Evolutionary conservation across 352 stramenopile species (phyloP).

Genomic region (Aphanomyces invadans): DNA sequence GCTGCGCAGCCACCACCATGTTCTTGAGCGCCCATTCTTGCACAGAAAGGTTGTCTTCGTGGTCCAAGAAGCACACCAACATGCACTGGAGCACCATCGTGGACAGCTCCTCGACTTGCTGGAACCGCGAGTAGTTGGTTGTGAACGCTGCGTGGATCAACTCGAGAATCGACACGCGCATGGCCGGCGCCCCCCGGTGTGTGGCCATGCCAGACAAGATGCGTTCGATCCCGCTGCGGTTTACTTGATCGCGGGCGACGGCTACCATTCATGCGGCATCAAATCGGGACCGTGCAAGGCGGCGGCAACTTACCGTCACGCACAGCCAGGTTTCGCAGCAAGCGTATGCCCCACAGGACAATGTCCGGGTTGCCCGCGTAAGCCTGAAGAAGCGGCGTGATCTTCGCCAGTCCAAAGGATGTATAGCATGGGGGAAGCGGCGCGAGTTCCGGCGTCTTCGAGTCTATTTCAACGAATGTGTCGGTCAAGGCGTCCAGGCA

Average conservation of each 20-base stretch:
- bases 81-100: slow-evolving; percentile 14
- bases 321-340: slow-evolving; percentile 18
- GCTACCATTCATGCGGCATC: neutral
- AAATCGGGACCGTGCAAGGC: neutral
- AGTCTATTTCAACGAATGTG: neutral
- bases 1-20: slow-evolving; percentile 12
- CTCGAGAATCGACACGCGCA: slow-evolving; percentile 22
- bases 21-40: slow-evolving; percentile 20
- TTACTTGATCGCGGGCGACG: slow-evolving; percentile 19
- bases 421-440: slow-evolving; percentile 16
- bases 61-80: neutral
- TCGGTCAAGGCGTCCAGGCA: no score
- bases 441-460: neutral
- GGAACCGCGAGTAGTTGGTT: slow-evolving; percentile 11
- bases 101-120: slow-evolving; percentile 20
- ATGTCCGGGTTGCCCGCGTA: slow-evolving; percentile 20
- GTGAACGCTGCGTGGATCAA: slow-evolving; percentile 20
- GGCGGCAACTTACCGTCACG: slow-evolving; percentile 6
- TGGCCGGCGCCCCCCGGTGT: neutral
- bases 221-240: slow-evolving; percentile 22
- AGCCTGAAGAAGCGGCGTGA: slow-evolving; percentile 13
- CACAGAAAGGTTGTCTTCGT: neutral
- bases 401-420: slow-evolving; percentile 19
- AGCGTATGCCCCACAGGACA: slow-evolving; percentile 21
- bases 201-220: neutral